These are phyloP conservation scores for Maudiozyma barnettii DNA, from an alignment of 805 yeast genomes.

Conservation along the genomic window DNA sequence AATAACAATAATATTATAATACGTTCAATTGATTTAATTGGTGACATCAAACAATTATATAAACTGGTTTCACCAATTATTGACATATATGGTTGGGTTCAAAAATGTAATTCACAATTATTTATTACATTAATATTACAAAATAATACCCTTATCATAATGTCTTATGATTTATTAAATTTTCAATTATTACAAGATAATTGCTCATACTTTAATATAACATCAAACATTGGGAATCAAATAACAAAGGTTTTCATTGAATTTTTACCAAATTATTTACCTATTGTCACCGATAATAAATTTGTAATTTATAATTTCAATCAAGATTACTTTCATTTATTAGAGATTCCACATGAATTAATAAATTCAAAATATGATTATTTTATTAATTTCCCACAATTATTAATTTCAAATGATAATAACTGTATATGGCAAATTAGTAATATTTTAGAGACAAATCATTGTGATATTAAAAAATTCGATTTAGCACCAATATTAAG, in stretches of 20 bases:
- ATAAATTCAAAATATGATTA: neutral
- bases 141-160: neutral
- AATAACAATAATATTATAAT: neutral
- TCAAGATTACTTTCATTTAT: too few species aligned
- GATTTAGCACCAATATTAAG: conserved; percentile 2
- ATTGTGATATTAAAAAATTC: neutral
- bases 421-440: conserved; percentile 1
- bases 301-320: neutral
- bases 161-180: neutral
- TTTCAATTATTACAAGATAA: neutral
- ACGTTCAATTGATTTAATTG: neutral
- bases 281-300: neutral
- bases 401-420: neutral
- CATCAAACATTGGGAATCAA: neutral
- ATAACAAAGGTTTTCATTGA: neutral
- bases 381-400: conserved; percentile 4
- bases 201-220: neutral
- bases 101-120: neutral
- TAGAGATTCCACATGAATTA: neutral
- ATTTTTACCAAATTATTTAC: neutral
- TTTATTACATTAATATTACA: neutral
- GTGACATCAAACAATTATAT: neutral
- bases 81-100: neutral
- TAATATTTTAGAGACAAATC: neutral
- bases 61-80: neutral